These are phyloP conservation scores for Boletales sp. DNA, from an alignment of 768 basidiomycete genomes.

Conservation along the genomic window DNA sequence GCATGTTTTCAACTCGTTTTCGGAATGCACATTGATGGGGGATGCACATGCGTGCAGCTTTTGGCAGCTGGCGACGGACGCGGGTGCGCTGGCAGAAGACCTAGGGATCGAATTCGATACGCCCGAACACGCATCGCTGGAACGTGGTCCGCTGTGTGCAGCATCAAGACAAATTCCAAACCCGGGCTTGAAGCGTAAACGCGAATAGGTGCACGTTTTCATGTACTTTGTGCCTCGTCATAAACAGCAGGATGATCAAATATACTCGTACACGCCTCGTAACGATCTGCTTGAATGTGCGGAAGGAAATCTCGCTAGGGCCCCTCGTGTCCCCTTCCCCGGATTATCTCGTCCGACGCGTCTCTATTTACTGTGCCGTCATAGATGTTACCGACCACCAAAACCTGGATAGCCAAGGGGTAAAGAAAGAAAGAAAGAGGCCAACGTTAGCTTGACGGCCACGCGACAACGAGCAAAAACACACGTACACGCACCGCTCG, in stretches of 20 bases:
- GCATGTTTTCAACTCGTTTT: not conserved
- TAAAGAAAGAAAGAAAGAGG: too few relatives aligned
- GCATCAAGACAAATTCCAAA: too few relatives aligned
- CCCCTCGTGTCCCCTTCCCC: too few relatives aligned
- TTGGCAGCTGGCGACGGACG: constrained; percentile 71
- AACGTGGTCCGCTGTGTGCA: constrained; percentile 57
- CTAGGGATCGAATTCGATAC: constrained; percentile 81
- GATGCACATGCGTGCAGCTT: constrained; percentile 45
- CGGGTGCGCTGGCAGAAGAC: constrained; percentile 63
- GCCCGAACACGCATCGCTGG: constrained; percentile 62
- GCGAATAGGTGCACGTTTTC: constrained; percentile 18
- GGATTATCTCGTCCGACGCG: too few relatives aligned
- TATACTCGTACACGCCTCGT: too few relatives aligned
- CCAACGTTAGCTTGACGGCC: too few relatives aligned
- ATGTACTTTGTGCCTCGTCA: too few relatives aligned
- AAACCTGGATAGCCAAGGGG: constrained; percentile 4
- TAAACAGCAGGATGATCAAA: too few relatives aligned
- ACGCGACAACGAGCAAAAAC: too few relatives aligned
- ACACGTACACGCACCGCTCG: constrained; percentile 13
- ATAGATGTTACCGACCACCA: constrained; percentile 7
- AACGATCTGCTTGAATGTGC: too few relatives aligned
- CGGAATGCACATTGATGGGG: constrained; percentile 1
- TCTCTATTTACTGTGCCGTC: constrained; percentile 6
- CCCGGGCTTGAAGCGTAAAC: constrained; percentile 51
- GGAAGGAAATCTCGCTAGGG: too few relatives aligned